Conservation (phyloP, 495 filamentous ascomycete species). For the Penicillium canescens region DNA sequence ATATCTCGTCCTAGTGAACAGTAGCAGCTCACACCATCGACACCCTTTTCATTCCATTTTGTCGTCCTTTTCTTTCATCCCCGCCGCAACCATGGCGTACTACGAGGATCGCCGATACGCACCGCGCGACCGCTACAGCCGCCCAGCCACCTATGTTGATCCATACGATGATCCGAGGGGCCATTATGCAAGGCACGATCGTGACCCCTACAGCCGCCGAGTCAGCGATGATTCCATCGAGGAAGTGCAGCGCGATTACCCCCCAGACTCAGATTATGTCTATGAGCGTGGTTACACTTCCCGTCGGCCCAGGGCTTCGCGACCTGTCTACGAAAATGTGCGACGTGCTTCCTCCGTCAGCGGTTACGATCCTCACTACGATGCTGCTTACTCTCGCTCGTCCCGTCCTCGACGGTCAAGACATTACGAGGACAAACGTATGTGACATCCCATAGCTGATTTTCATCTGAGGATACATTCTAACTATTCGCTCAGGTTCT, state of each 20-base stretch:
- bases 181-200: slow-evolving; percentile 18
- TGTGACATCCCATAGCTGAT: background rate
- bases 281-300: slow-evolving; percentile 53
- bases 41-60: slow-evolving; percentile 9
- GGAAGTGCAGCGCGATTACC: slow-evolving; percentile 67
- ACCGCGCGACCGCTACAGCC: slow-evolving; percentile 33
- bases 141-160: slow-evolving; percentile 33
- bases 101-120: slow-evolving; percentile 39
- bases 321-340: slow-evolving; percentile 33
- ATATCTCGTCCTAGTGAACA: slow-evolving; percentile 16
- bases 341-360: slow-evolving; percentile 47
- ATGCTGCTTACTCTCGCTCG: slow-evolving; percentile 56
- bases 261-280: slow-evolving; percentile 46
- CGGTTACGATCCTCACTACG: slow-evolving; percentile 44
- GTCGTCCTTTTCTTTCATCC: background rate
- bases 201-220: slow-evolving; percentile 54
- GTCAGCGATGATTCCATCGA: slow-evolving; percentile 65
- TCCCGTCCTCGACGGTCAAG: slow-evolving; percentile 52
- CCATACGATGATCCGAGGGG: slow-evolving; percentile 31
- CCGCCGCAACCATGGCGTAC: slow-evolving; percentile 36
- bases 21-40: slow-evolving; percentile 9
- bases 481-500: slow-evolving; percentile 27
- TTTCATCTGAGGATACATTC: background rate
- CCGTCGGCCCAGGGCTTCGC: slow-evolving; percentile 36
- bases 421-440: slow-evolving; percentile 53